Percentiles rank a stretch among this genome's conserved stretches.
Conservation (phyloP, 225 moss, liverwort and hornwort species). For the Marchantia paleacea region DNA sequence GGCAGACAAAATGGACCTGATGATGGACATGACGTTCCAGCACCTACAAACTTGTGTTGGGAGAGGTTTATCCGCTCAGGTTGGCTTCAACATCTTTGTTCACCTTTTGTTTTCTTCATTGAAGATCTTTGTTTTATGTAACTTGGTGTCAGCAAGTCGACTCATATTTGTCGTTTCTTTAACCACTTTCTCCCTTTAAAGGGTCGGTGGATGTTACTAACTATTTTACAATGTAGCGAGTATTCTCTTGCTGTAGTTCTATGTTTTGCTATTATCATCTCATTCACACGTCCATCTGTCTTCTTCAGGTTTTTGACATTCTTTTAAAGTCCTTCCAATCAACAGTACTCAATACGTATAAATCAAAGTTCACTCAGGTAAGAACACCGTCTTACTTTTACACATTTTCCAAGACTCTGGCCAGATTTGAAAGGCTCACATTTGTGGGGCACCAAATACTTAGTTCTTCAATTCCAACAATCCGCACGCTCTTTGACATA, state of each 20-base stretch:
- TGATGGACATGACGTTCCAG: conserved; percentile 90
- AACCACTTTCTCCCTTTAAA: too few species aligned
- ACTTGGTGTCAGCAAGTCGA: too few species aligned
- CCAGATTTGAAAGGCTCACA: neutral
- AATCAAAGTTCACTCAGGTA: conserved; percentile 92
- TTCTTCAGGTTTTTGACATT: conserved; percentile 58
- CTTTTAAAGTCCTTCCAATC: conserved; percentile 79
- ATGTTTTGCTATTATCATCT: too few species aligned
- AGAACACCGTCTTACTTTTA: neutral
- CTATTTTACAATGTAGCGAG: too few species aligned
- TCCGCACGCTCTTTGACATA: neutral
- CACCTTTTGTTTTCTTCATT: too few species aligned
- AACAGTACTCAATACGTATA: conserved; percentile 84
- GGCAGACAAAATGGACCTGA: conserved; percentile 95
- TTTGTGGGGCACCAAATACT: neutral
- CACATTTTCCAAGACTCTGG: neutral
- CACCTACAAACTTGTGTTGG: conserved; percentile 59
- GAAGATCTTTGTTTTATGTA: too few species aligned
- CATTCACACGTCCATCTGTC: neutral
- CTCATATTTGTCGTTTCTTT: too few species aligned
- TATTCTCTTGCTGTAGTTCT: too few species aligned
- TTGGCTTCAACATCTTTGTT: neutral
- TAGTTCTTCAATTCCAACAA: neutral
- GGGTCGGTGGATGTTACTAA: too few species aligned
- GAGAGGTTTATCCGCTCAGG: conserved; percentile 44